phyloP scores from a whole-genome alignment of 805 yeast genomes.

The Cyberlindnera meyerae region DNA sequence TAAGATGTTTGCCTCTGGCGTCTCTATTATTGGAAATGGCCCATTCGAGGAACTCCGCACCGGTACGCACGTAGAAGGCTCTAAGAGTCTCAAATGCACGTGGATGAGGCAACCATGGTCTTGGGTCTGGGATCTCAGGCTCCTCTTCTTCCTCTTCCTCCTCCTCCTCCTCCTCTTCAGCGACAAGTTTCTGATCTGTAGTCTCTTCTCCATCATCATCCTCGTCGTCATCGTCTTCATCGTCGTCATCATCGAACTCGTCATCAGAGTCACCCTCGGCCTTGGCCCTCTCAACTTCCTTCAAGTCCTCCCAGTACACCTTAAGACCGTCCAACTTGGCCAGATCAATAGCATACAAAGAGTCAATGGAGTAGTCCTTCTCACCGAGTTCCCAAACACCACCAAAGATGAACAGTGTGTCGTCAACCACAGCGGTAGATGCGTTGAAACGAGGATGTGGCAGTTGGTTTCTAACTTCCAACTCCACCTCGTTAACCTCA shows the following conservation, averaged over 20 bases:
- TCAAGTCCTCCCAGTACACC: conserved; percentile 83
- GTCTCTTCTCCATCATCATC: conserved; percentile 53
- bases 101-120: conserved; percentile 98
- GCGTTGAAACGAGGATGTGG: conserved; percentile 93
- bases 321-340: conserved; percentile 84
- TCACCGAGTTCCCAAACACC: conserved; percentile 91
- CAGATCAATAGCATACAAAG: conserved; percentile 80
- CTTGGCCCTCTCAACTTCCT: conserved; percentile 45
- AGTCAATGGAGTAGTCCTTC: conserved; percentile 76
- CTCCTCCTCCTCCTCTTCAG: conserved; percentile 55
- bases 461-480: conserved; percentile 49
- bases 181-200: conserved; percentile 34
- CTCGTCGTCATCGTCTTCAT: conserved; percentile 65
- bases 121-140: conserved; percentile 77
- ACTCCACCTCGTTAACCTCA: conserved; percentile 7
- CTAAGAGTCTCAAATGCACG: conserved; percentile 85
- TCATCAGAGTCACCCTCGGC: conserved; percentile 51
- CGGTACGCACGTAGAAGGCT: conserved; percentile 80
- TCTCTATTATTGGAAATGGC: conserved; percentile 81
- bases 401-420: conserved; percentile 76
- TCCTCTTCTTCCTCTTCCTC: conserved; percentile 61
- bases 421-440: conserved; percentile 79
- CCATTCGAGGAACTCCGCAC: conserved; percentile 88
- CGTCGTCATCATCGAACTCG: conserved; percentile 61
- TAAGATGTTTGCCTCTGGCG: conserved; percentile 84